phyloP scores from a whole-genome alignment of 306 rosid species.

The Notholithocarpus densiflorus region DNA sequence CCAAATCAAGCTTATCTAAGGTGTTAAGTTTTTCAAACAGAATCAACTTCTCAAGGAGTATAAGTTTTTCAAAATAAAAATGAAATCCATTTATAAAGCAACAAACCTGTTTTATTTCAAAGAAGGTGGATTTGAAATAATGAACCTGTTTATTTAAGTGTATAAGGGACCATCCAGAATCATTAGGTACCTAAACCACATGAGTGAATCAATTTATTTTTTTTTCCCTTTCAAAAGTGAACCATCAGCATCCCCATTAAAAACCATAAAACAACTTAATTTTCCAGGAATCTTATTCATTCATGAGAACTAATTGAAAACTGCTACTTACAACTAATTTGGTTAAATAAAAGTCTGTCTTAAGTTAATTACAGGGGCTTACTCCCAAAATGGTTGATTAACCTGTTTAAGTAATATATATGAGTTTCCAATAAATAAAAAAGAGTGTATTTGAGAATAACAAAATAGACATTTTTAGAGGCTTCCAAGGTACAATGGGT shows the following conservation, averaged over 20 bases:
- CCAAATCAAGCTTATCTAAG: too few relatives aligned
- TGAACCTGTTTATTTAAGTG: background rate
- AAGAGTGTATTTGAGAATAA: background rate
- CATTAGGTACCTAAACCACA: background rate
- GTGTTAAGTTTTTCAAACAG: too few relatives aligned
- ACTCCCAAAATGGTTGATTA: background rate
- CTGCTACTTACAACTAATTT: background rate
- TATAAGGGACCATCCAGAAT: background rate
- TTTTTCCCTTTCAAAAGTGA: background rate
- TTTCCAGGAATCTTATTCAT: background rate
- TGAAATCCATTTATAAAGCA: background rate
- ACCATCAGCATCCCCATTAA: background rate
- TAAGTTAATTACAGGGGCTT: background rate
- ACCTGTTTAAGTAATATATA: background rate
- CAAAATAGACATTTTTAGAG: background rate
- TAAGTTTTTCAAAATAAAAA: too few relatives aligned
- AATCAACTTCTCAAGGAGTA: too few relatives aligned
- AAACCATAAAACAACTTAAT: background rate
- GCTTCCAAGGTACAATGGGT: background rate
- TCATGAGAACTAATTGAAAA: background rate
- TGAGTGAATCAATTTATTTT: background rate
- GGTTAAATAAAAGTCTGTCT: background rate
- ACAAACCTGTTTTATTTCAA: background rate
- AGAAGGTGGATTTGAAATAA: background rate
- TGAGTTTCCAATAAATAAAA: background rate